A percentile compares a stretch with the other conserved stretches of the same genome.
Conservation (phyloP, 345 rosid genomes). For the Syzygium jambos region DNA sequence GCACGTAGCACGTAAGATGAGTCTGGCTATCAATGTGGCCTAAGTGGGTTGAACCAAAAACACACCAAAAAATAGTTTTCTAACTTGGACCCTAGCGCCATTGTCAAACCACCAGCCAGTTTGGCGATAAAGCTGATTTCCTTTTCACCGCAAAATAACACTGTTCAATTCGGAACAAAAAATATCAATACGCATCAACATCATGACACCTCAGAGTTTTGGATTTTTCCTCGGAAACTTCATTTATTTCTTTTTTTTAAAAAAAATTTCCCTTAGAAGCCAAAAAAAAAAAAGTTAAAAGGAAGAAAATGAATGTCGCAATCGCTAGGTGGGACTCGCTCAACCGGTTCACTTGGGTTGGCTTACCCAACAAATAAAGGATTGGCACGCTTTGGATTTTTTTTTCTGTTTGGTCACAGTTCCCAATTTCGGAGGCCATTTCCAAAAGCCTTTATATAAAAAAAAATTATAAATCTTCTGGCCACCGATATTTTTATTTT, state of each 20-base stretch:
- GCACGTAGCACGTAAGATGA: background rate
- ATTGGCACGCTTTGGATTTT: background rate
- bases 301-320: background rate
- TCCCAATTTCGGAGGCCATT: background rate
- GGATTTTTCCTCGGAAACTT: background rate
- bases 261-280: background rate
- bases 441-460: background rate
- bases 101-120: background rate
- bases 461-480: background rate
- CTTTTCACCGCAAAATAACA: background rate
- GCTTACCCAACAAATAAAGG: background rate
- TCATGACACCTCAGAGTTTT: background rate
- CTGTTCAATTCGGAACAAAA: background rate
- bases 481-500: background rate
- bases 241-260: background rate
- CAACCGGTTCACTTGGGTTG: background rate
- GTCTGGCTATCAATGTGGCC: background rate
- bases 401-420: background rate
- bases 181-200: background rate
- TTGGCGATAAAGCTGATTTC: background rate
- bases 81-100: background rate
- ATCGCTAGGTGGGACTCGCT: background rate
- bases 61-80: background rate
- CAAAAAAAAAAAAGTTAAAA: background rate
- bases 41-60: background rate